Evolutionary conservation across 192 early-diverging fungal genomes (phyloP).

Genomic region (Gonapodya prolifera): DNA sequence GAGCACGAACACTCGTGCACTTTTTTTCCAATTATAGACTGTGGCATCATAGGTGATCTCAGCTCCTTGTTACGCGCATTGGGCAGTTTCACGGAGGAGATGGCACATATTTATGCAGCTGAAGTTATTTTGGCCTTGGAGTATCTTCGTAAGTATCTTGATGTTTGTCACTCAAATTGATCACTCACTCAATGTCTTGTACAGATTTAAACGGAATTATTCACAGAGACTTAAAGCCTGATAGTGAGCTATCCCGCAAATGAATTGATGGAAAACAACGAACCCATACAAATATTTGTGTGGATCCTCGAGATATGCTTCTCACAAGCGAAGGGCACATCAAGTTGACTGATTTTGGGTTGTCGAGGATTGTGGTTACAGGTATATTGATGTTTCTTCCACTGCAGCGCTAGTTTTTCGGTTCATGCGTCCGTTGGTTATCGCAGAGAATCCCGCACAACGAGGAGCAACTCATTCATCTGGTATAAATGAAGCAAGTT

Average conservation of each 20-base stretch:
- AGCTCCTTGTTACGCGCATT: constrained; percentile 59
- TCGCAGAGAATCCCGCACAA: too few relatives aligned
- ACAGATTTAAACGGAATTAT: constrained; percentile 79
- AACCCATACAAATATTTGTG: constrained; percentile 7
- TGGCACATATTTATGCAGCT: constrained; percentile 78
- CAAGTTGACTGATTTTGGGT: constrained; percentile 91
- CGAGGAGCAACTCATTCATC: too few relatives aligned
- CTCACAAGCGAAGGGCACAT: constrained; percentile 79
- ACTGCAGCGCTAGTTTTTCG: not conserved
- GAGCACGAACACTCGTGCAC: constrained; percentile 6
- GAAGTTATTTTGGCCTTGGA: constrained; percentile 83
- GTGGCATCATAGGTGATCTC: constrained; percentile 36
- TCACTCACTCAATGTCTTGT: too few relatives aligned
- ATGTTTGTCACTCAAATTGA: too few relatives aligned
- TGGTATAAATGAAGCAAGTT: too few relatives aligned
- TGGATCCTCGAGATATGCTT: constrained; percentile 48
- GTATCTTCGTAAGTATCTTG: too few relatives aligned
- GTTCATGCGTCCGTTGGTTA: not conserved
- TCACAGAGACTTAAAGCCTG: constrained; percentile 45
- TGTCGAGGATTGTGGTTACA: constrained; percentile 56
- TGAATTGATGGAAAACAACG: constrained; percentile 6
- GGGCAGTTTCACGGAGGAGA: constrained; percentile 65
- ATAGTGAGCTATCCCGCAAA: constrained; percentile 53
- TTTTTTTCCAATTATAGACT: constrained; percentile 1
- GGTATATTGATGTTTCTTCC: not conserved